Evolutionary conservation across 2,329 filamentous ascomycete species (phyloP).

Genomic region (Colletotrichum filicis): DNA sequence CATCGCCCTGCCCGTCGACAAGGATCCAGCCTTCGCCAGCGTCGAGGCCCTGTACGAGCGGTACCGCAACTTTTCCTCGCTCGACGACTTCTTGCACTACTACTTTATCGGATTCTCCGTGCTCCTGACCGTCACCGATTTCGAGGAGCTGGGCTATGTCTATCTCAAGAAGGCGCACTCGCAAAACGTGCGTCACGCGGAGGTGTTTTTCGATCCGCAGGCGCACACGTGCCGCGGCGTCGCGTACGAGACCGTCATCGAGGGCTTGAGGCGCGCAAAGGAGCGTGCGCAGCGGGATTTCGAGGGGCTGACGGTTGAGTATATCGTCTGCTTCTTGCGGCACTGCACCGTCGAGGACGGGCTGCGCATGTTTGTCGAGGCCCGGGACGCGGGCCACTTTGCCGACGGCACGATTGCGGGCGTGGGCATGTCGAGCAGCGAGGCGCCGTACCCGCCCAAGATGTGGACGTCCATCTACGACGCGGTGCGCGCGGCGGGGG

Average conservation of each 20-base stretch:
- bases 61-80: constrained; percentile 74
- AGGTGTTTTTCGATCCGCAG: constrained; percentile 86
- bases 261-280: constrained; percentile 71
- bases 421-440: constrained; percentile 76
- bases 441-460: constrained; percentile 65
- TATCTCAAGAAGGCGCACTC: constrained; percentile 74
- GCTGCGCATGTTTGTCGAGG: constrained; percentile 52
- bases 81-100: constrained; percentile 82
- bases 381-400: constrained; percentile 54
- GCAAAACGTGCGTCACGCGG: constrained; percentile 77
- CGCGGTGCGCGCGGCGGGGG: constrained; percentile 57
- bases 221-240: constrained; percentile 75
- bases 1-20: constrained; percentile 65
- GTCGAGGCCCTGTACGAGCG: constrained; percentile 67
- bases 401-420: constrained; percentile 65
- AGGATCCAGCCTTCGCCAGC: constrained; percentile 72
- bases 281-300: constrained; percentile 69
- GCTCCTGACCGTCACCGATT: constrained; percentile 73
- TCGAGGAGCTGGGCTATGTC: constrained; percentile 76
- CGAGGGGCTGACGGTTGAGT: constrained; percentile 67
- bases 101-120: constrained; percentile 83
- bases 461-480: constrained; percentile 72
- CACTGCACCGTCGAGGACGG: constrained; percentile 74
- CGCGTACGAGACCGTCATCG: constrained; percentile 70
- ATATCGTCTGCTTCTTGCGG: constrained; percentile 79